Evolutionary conservation across 306 rosid genomes (phyloP), one percentile per base, ranked within the genome.

Genomic region (Abrus precatorius): DNA sequence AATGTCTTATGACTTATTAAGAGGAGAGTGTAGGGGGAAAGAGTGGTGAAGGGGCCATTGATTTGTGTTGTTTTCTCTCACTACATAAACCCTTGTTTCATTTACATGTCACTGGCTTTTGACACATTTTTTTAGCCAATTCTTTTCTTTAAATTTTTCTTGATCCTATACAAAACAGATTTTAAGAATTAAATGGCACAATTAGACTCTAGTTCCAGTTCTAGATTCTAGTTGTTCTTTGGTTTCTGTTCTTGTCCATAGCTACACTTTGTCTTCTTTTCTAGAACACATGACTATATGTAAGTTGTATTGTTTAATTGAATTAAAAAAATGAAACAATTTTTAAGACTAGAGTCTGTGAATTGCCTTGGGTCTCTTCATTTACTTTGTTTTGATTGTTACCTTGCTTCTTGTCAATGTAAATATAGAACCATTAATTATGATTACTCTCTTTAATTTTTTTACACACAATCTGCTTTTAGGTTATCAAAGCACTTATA

Each of bases 401-500:
- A 11, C 40, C 52, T 29, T 75, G 77, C 74, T 71, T 73, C 38
- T 33, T 48, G 74, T 69, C 56, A 84, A 62, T 54, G 38, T 64
- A 38, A 3, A 70, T 50, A 4, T 9, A 52, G 32, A 52, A 72
- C 72, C 62, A 50, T 10, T 54, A 62, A 14, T 45, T 38, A 13
- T 54, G 82, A 57, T 69, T 54, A 49, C 34, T 55, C 44, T 74
- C 78, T 57, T 85, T 83, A 77, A 77, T 84, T 76, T 82, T 57
- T 33, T 78, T 52, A 50, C 30, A 44, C 48, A 75, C 54, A 9
- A 1, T 61, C 12, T 73, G 33, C 76, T 80, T 36, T 63, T 83
- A 94, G 98, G 98, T 94, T 80, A 68, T 90, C 67, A 90, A 87
- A 86, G 91, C 81, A 85, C 89, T 94, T 41, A 69, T 94, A 56